Evolutionary conservation across 2,329 filamentous ascomycete genomes (phyloP).

Genomic region (Cytospora paraplurivora): DNA sequence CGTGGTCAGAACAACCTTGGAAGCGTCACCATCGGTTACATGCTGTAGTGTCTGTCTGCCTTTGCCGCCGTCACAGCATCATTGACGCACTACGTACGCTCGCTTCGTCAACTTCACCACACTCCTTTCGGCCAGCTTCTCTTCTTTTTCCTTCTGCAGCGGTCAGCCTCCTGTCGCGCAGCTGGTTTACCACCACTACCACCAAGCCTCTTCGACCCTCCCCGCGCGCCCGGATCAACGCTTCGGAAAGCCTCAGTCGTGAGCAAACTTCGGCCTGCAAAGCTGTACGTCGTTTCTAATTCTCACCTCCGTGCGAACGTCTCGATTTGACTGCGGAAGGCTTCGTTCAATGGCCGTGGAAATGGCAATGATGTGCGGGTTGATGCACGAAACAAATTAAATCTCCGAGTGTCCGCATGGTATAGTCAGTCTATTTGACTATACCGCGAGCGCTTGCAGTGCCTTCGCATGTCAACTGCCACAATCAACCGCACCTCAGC

Average conservation of each 20-base stretch:
- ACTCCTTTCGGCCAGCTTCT: constrained; percentile 8
- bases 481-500: background rate
- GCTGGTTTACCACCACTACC: constrained; percentile 8
- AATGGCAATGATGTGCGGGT: constrained; percentile 20
- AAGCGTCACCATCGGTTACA: background rate
- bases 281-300: constrained; percentile 19
- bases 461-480: background rate
- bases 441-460: background rate
- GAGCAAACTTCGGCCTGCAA: constrained; percentile 6
- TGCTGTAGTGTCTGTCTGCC: background rate
- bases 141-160: background rate
- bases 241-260: background rate
- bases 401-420: constrained; percentile 26
- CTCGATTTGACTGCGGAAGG: constrained; percentile 8
- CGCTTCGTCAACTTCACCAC: background rate
- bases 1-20: background rate
- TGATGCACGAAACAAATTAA: constrained; percentile 27
- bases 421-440: background rate
- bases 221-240: constrained; percentile 2
- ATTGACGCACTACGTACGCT: background rate
- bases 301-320: constrained; percentile 2
- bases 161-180: background rate
- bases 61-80: too few relatives aligned
- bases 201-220: background rate
- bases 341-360: constrained; percentile 13